Base-by-base conservation (phyloP, 495 filamentous ascomycete genomes). In the Lindgomyces ingoldianus region DNA sequence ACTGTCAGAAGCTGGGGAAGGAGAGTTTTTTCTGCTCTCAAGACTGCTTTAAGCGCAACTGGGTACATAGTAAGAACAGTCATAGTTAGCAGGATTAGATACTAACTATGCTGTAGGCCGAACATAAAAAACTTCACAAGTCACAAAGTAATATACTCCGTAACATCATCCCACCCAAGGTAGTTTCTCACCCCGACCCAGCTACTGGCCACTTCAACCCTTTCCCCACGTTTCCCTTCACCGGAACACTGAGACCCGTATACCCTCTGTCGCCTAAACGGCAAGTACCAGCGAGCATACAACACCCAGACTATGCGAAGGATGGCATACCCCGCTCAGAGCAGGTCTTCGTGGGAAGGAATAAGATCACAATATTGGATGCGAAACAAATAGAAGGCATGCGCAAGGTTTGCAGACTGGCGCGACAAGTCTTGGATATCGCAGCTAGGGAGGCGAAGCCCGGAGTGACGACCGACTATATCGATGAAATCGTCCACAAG, bases 11-110 rank as follows among this genome's bases (percentile, higher is more conserved):
- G 76, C 75, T 90, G 53, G 92, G 89, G 50, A 93, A 89, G 71
- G 91, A 93, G 73, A 94, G 91, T 78, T 96, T 85, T 76, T 98
- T 98, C 81, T 98, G 94, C 80, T 91, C 91, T 11, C 95, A 98
- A 74, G 95, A 98, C 71, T 98, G 94, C 82, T 98, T 98, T 80
- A 98, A 96, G 81, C 85, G 85, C 73, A 98, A 91, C 79, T 98
- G 94, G 94, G 94, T 98, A 84, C 73, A 57, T 70, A 62, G 57
- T 68, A 74, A 72, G 72, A 70, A 53, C 1, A n/a, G 44, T 29
- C 54, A 21, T 3, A 12, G 18, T 25, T 12, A 58, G 18, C 47
- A 59, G 45, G 44, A 30, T 25, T 18, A 52, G 39, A 39, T 36
- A 60, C 69, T 69, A 54, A 71, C 48, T 12, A 19, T 8, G 30